Base-by-base conservation (phyloP, 164 flowering plant genomes). In the Vitis riparia region DNA sequence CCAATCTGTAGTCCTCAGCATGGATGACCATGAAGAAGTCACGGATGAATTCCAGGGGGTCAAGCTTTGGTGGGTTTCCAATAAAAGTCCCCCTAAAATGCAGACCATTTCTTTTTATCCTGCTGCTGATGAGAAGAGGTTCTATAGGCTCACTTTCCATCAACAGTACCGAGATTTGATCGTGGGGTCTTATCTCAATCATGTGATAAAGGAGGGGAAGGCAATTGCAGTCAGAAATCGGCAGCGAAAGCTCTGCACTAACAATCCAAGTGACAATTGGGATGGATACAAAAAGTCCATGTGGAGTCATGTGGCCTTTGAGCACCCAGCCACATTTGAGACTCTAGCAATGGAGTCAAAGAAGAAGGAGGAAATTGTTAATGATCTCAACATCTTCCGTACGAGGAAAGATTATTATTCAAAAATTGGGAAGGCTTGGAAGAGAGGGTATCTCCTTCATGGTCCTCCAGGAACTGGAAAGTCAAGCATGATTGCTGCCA, bases 401-500 rank as follows among this genome's bases (percentile, higher is more conserved):
- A 65, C 69, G 8, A 62, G 74, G 0, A 80, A 86, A 57, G 91
- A 87, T 6, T 88, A 77, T 15, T 88, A 88, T 63, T 75, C 70
- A 2, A 76, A 65, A 27, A 73, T 83, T 2, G 87, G 90, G 0
- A 84, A 78, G 77, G 80, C 90, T 0, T 88, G 94, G 94, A 89
- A 90, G 74, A 68, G 91, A 0, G 91, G 91, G 8, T 87, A 87
- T 73, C 80, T 88, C 16, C 80, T 89, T 1, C 70, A 81, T 51
- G 91, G 91, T 3, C 93, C 93, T 15, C 93, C 93, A 0, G 91
- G 91, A n/a, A 87, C 94, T 0, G 94, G 94, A 0, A 89, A 89
- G 62, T 85, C 94, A 0, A 81, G 85, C 17, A 82, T 89, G 92
- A 79, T 89, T 17, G 87, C 91, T 8, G 88, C 90, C 55, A 89